These are phyloP conservation scores for Daldinia bambusicola DNA, from an alignment of 495 filamentous ascomycete genomes.

Conservation along the genomic window DNA sequence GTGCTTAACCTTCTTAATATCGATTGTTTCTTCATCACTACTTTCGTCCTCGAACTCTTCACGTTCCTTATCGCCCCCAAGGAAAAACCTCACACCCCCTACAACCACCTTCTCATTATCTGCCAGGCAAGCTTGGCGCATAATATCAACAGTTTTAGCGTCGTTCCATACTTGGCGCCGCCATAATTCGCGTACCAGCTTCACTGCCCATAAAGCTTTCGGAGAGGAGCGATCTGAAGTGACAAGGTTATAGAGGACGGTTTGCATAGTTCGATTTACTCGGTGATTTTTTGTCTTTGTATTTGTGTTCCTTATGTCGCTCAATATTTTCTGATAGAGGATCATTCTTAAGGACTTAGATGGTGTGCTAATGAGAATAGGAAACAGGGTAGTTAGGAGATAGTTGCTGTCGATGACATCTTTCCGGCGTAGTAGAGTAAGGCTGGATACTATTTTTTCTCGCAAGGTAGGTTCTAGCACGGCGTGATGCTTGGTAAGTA, in stretches of 20 bases:
- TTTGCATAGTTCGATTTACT: constrained; percentile 92
- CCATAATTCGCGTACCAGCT: constrained; percentile 88
- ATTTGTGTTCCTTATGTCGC: constrained; percentile 87
- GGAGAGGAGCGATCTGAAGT: constrained; percentile 82
- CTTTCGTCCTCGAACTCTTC: constrained; percentile 91
- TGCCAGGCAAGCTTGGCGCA: constrained; percentile 86
- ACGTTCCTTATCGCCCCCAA: constrained; percentile 84
- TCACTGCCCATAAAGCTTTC: constrained; percentile 94
- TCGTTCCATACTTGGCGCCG: constrained; percentile 90
- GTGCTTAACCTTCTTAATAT: constrained; percentile 84
- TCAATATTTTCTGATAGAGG: constrained; percentile 89
- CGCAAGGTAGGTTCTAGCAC: constrained; percentile 81
- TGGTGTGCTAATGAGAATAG: constrained; percentile 84
- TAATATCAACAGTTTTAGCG: constrained; percentile 87
- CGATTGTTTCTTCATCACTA: constrained; percentile 81
- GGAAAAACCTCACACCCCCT: constrained; percentile 91
- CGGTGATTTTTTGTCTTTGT: constrained; percentile 86
- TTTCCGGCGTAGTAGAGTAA: constrained; percentile 89
- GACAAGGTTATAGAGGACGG: constrained; percentile 89
- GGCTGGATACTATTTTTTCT: constrained; percentile 92
- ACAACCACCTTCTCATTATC: constrained; percentile 90
- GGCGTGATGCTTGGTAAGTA: constrained; percentile 83
- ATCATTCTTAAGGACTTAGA: constrained; percentile 87
- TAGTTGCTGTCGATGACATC: constrained; percentile 85
- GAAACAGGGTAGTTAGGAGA: constrained; percentile 88